Conservation (phyloP, 768 basidiomycete genomes). For the Candolleomyces efflorescens region DNA sequence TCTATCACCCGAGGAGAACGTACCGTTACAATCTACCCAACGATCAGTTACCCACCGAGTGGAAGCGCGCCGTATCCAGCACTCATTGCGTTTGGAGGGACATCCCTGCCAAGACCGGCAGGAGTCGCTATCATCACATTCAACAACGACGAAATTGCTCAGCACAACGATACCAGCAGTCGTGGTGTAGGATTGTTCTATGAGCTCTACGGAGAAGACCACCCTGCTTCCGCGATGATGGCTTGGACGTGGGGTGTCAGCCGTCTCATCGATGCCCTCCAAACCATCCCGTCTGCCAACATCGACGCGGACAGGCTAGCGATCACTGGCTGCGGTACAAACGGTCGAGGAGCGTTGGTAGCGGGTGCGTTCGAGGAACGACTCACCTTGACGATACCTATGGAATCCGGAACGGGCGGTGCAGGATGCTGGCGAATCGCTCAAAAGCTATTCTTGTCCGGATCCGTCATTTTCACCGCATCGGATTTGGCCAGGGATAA, state of each 20-base stretch:
- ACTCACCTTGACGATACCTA: conserved; percentile 55
- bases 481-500: conserved; percentile 55
- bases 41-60: conserved; percentile 38
- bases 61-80: conserved; percentile 42
- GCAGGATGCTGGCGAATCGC: conserved; percentile 58
- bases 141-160: conserved; percentile 50
- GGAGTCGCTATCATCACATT: conserved; percentile 44
- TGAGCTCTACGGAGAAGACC: conserved; percentile 43
- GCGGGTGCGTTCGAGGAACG: conserved; percentile 57
- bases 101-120: conserved; percentile 33
- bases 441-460: conserved; percentile 37
- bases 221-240: conserved; percentile 49
- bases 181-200: conserved; percentile 57
- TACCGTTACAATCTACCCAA: conserved; percentile 43
- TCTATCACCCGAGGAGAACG: conserved; percentile 40
- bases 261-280: conserved; percentile 56
- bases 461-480: conserved; percentile 45
- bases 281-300: conserved; percentile 38
- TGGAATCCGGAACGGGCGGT: conserved; percentile 60
- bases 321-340: conserved; percentile 56
- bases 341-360: conserved; percentile 57
- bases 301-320: conserved; percentile 47
- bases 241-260: conserved; percentile 62
- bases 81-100: conserved; percentile 47
- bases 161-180: conserved; percentile 38